Evolutionary conservation across 768 basidiomycete genomes (phyloP).

Genomic region (Coprinellus aureogranulatus): DNA sequence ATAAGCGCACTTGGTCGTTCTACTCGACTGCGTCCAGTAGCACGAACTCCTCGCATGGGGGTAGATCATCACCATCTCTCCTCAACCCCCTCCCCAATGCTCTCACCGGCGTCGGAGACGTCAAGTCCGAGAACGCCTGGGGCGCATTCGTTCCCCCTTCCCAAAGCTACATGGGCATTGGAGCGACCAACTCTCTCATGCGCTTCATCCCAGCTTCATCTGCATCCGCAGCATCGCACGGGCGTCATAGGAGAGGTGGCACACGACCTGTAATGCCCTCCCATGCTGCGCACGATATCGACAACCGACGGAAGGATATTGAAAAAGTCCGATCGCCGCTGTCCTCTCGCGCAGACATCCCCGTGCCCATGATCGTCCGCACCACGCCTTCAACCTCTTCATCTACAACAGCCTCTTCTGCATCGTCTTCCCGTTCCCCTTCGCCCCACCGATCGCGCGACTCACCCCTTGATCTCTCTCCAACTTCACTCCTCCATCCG

Average conservation of each 20-base stretch:
- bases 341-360: neutral
- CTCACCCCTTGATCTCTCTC: neutral
- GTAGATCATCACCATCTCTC: neutral
- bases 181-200: neutral
- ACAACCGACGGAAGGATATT: neutral
- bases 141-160: neutral
- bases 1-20: neutral
- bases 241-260: neutral
- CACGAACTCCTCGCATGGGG: neutral
- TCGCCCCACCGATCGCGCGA: neutral
- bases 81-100: neutral
- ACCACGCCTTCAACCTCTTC: neutral
- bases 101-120: neutral
- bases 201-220: neutral
- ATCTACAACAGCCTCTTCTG: neutral
- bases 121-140: neutral
- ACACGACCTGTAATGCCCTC: neutral
- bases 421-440: neutral
- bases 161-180: neutral
- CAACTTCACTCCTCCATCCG: neutral
- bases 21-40: neutral
- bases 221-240: neutral
- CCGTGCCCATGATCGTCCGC: neutral
- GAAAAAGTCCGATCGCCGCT: neutral
- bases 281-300: neutral